Evolutionary conservation across 176 grass and related monocot genomes (phyloP), one percentile per base, ranked within the genome.

Genomic region (Oryza australiensis): DNA sequence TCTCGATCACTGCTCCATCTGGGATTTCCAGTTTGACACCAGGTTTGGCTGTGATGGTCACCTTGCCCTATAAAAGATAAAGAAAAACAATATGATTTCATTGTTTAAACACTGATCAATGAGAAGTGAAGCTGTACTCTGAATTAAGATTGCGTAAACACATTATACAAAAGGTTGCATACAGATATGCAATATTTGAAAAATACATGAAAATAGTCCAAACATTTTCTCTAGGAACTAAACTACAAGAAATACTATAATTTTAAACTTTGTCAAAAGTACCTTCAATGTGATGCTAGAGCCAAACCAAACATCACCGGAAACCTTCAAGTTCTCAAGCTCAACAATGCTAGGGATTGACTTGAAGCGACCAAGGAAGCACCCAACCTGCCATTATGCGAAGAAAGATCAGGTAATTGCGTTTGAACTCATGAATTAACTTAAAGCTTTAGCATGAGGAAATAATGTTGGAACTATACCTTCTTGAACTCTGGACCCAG

Each of bases 401-500:
- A 81, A 75, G 26, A 78, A 80, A 35, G 1, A 24, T 67, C 29
- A 75, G 72, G 0, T 75, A 81, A 38, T 42, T 41, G 9, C 10
- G 26, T 62, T 65, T 72, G 13, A 66, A 10, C 4, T 62, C 14
- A 69, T 20, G 51, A 73, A 37, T 43, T 14, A 82, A 83, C n/a
- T 79, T 75, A n/a, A 0, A 70, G 72, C 1, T 14, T 63, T 75
- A 45, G 4, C 33, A 38, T 2, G 9, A 41, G 9, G 16, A 90
- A 46, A 68, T 15, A 74, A 43, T 79, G 33, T 62, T 40, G 32
- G 33, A 67, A 43, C 23, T 42, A 77, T 9, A 98, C 92, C 95
- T 95, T 98, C 64, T 93, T 98, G 65, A 98, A 98, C 84, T 98
- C 92, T 66, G 95, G 92, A 37, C 95, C 95, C 7, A 98, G 74